Evolutionary conservation across 768 basidiomycete species (phyloP).

Genomic region (Plicaturopsis crispa): DNA sequence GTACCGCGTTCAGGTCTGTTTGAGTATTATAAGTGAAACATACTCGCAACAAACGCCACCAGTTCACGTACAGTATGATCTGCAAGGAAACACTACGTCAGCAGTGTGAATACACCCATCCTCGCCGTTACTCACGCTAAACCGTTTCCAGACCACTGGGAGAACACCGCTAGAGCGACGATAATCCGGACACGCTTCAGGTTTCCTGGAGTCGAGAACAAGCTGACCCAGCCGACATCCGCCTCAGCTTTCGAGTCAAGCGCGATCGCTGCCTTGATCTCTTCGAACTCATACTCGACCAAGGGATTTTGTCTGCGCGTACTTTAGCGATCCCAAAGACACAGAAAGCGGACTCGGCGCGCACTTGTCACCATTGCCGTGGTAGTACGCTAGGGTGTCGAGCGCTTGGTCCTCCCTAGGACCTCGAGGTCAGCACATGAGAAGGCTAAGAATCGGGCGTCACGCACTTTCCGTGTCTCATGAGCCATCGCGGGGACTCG

Average conservation of each 20-base stretch:
- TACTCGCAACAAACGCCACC: background rate
- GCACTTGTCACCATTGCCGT: slow-evolving; percentile 39
- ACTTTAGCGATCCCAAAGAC: background rate
- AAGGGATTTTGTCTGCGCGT: slow-evolving; percentile 33
- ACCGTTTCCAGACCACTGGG: slow-evolving; percentile 51
- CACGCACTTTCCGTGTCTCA: slow-evolving; percentile 15
- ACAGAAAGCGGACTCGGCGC: background rate
- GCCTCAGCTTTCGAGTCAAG: slow-evolving; percentile 33
- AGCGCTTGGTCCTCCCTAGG: slow-evolving; percentile 36
- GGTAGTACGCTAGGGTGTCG: slow-evolving; percentile 44
- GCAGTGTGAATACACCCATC: background rate
- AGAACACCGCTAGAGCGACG: slow-evolving; percentile 51
- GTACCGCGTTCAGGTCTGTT: slow-evolving; percentile 44
- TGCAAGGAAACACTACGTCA: slow-evolving; percentile 1
- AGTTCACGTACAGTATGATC: slow-evolving; percentile 19
- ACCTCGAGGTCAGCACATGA: background rate
- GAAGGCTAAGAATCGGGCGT: background rate
- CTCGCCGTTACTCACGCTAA: slow-evolving; percentile 24
- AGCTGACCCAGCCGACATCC: slow-evolving; percentile 34
- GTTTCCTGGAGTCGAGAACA: slow-evolving; percentile 46
- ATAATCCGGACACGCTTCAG: slow-evolving; percentile 47
- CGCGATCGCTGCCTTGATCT: slow-evolving; percentile 52
- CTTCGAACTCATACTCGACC: slow-evolving; percentile 54
- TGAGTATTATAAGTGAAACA: background rate
- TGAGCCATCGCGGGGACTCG: slow-evolving; percentile 26